Percentiles rank a stretch among this genome's conserved stretches.
These are phyloP conservation scores for Lentithecium fluviatile DNA, from an alignment of 495 filamentous ascomycete species.

Conservation along the genomic window DNA sequence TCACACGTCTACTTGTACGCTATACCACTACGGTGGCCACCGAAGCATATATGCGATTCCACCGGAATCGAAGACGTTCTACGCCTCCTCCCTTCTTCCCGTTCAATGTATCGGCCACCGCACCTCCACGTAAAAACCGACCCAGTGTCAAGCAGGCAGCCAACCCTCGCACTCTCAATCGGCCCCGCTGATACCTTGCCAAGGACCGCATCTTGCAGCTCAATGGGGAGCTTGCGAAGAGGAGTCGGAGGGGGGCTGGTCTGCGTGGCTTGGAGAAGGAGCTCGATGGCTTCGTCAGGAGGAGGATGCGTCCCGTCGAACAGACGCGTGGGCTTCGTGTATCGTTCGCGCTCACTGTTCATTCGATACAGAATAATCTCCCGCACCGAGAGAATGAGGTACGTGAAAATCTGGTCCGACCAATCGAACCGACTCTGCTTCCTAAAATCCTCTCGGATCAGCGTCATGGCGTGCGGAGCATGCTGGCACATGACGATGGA, in stretches of 20 bases:
- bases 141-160: conserved; percentile 26
- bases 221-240: conserved; percentile 25
- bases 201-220: conserved; percentile 32
- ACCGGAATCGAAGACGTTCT: conserved; percentile 28
- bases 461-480: conserved; percentile 23
- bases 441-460: conserved; percentile 26
- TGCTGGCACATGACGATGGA: conserved; percentile 27
- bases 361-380: conserved; percentile 29
- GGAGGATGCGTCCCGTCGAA: conserved; percentile 25
- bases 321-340: conserved; percentile 23
- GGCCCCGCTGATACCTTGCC: conserved; percentile 29
- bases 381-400: conserved; percentile 32
- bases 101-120: conserved; percentile 26
- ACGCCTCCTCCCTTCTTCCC: conserved; percentile 22
- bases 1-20: conserved; percentile 29
- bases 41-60: conserved; percentile 34
- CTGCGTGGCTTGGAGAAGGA: conserved; percentile 28
- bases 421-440: conserved; percentile 9
- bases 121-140: conserved; percentile 29
- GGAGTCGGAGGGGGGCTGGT: conserved; percentile 15
- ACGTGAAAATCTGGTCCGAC: conserved; percentile 17
- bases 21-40: conserved; percentile 23
- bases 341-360: conserved; percentile 21
- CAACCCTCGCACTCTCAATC: conserved; percentile 32
- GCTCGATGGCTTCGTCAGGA: conserved; percentile 28